phyloP scores from a whole-genome alignment of 495 filamentous ascomycete genomes.

The Platismatia glauca region DNA sequence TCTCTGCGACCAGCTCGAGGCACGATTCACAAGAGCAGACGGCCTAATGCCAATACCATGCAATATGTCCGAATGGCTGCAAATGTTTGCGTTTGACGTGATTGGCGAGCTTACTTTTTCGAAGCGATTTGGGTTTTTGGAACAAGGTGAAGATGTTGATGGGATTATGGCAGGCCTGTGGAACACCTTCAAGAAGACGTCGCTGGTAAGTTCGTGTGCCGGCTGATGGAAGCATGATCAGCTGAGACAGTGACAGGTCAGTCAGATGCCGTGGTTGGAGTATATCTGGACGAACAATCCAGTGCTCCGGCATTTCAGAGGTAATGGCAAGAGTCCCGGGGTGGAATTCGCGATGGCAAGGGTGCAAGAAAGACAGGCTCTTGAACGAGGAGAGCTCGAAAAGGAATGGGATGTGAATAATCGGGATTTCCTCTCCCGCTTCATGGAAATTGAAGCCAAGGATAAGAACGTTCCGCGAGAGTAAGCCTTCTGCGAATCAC shows the following conservation, averaged over 20 bases:
- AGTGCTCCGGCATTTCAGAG: conserved; percentile 3
- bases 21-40: conserved; percentile 20
- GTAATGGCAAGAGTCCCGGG: neutral
- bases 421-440: conserved; percentile 31
- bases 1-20: conserved; percentile 32
- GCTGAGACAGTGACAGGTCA: neutral
- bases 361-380: no score
- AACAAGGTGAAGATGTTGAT: conserved; percentile 49
- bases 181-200: no score
- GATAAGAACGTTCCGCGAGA: no score
- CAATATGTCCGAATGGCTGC: conserved; percentile 51
- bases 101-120: conserved; percentile 56
- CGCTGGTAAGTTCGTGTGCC: no score
- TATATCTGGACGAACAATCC: conserved; percentile 26
- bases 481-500: no score
- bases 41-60: neutral
- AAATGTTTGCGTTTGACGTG: conserved; percentile 74
- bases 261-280: conserved; percentile 36
- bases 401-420: neutral
- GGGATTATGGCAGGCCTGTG: conserved; percentile 28
- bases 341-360: conserved; percentile 4
- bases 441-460: conserved; percentile 28
- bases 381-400: neutral
- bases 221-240: no score
- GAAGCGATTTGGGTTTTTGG: conserved; percentile 54